Percentiles rank a stretch among this genome's conserved stretches.
Evolutionary conservation across 345 rosid species (phyloP).

Genomic region (Hibiscus trionum): DNA sequence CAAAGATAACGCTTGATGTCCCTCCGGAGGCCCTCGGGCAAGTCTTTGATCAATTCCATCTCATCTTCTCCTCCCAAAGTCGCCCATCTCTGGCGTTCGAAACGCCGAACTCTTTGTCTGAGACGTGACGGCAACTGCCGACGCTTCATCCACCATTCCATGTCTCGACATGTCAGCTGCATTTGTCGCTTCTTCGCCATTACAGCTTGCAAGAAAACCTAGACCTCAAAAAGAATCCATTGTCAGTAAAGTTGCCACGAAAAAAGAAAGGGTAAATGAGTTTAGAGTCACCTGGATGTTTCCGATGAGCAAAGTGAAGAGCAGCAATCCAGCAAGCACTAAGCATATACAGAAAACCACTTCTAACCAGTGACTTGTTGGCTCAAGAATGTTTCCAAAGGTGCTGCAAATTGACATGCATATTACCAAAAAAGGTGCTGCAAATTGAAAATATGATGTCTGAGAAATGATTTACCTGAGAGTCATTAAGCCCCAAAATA

Average conservation of each 20-base stretch:
- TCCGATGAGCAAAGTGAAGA: constrained; percentile 55
- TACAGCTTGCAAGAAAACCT: constrained; percentile 49
- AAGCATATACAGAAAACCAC: constrained; percentile 40
- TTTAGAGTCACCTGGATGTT: constrained; percentile 44
- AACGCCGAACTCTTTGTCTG: constrained; percentile 42
- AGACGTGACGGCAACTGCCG: constrained; percentile 43
- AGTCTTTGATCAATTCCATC: constrained; percentile 34
- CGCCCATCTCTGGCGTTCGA: constrained; percentile 41
- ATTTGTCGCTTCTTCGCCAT: constrained; percentile 44
- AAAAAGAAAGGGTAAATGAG: not conserved
- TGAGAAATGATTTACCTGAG: constrained; percentile 28
- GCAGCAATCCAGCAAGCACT: constrained; percentile 41
- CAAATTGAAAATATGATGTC: not conserved
- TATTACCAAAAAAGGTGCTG: constrained; percentile 12
- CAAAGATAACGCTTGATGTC: constrained; percentile 53
- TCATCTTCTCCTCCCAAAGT: constrained; percentile 51
- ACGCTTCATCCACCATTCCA: constrained; percentile 67
- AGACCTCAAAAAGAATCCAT: not conserved
- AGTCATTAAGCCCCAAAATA: constrained; percentile 59
- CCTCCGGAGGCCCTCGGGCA: constrained; percentile 58
- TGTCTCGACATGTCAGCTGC: constrained; percentile 41
- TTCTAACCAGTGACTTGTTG: not conserved
- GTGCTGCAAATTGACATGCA: constrained; percentile 26
- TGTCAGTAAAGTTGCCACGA: not conserved
- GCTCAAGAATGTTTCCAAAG: constrained; percentile 46